Evolutionary conservation across 306 rosid species (phyloP).

Genomic region (Citrullus mucosospermus): DNA sequence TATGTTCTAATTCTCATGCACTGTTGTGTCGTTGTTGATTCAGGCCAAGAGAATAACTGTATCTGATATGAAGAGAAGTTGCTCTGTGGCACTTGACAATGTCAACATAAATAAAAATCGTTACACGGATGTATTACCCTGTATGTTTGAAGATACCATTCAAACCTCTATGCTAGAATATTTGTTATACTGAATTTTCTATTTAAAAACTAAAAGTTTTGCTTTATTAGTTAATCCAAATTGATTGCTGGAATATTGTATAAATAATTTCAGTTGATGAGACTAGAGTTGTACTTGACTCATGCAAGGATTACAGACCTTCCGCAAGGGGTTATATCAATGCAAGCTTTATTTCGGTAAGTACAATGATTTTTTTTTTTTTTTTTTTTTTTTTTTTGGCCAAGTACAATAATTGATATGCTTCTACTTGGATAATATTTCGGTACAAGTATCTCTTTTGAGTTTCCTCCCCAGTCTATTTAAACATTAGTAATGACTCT

Average conservation of each 20-base stretch:
- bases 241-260: neutral
- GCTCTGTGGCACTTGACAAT: slow-evolving; percentile 48
- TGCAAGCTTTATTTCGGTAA: slow-evolving; percentile 72
- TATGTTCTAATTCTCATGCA: neutral
- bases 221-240: neutral
- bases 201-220: neutral
- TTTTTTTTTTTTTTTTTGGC: too few species aligned
- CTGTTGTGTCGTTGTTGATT: slow-evolving; percentile 1
- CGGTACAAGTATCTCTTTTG: neutral
- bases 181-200: neutral
- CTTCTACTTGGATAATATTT: neutral
- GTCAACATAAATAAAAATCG: slow-evolving; percentile 73
- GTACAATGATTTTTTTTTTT: neutral
- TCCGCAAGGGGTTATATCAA: slow-evolving; percentile 75
- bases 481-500: slow-evolving; percentile 14
- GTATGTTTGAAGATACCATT: slow-evolving; percentile 21
- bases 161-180: neutral
- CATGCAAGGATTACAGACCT: slow-evolving; percentile 69
- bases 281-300: slow-evolving; percentile 54
- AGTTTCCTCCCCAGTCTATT: neutral
- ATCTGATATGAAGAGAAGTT: slow-evolving; percentile 43
- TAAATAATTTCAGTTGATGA: slow-evolving; percentile 53
- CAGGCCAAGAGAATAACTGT: slow-evolving; percentile 55
- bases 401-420: neutral
- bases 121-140: slow-evolving; percentile 63